A percentile compares a stretch with the other conserved stretches of the same genome.
These are phyloP conservation scores for Cystobasidium onofrii DNA, from an alignment of 768 basidiomycete genomes.

Conservation along the genomic window DNA sequence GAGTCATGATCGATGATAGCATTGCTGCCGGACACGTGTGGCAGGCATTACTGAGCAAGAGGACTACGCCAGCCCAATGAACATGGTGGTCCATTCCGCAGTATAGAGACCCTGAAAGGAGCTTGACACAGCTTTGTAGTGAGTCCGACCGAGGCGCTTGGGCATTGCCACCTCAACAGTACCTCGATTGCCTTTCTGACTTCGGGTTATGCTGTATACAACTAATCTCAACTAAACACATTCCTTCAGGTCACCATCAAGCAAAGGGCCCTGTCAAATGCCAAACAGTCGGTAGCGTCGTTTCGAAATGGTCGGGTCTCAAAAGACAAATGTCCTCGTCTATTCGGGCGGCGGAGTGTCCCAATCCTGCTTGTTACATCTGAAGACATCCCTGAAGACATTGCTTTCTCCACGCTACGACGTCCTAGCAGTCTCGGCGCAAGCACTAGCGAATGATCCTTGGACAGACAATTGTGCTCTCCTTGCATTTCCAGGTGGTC, in stretches of 20 bases:
- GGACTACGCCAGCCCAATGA: no score
- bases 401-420: conserved; percentile 67
- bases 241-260: no score
- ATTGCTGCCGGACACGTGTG: no score
- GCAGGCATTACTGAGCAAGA: no score
- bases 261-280: background rate
- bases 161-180: conserved; percentile 1
- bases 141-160: background rate
- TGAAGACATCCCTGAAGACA: conserved; percentile 52
- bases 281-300: background rate
- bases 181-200: background rate
- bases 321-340: conserved; percentile 58
- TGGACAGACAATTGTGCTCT: conserved; percentile 70
- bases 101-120: no score
- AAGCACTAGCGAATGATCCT: conserved; percentile 59
- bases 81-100: no score
- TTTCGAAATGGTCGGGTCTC: background rate
- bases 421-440: conserved; percentile 60
- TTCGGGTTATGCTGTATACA: background rate
- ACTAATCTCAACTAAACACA: no score
- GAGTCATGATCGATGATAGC: no score
- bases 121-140: background rate
- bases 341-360: conserved; percentile 60
- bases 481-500: conserved; percentile 65
- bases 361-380: conserved; percentile 49